These are phyloP conservation scores for Rhizopogon salebrosus DNA, from an alignment of 768 basidiomycete genomes.

Conservation along the genomic window DNA sequence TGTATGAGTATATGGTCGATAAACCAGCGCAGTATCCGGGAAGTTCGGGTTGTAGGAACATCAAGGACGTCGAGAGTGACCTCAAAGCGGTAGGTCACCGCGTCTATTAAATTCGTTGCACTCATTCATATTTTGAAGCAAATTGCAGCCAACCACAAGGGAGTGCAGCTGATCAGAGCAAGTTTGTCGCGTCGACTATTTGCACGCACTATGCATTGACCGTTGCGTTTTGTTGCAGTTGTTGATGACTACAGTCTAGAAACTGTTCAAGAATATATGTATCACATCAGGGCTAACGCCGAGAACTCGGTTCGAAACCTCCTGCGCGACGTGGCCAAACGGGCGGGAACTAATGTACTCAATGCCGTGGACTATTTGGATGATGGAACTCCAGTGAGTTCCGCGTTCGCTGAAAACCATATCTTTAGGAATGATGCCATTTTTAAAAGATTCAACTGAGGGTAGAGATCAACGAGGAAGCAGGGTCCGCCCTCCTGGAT, in stretches of 20 bases:
- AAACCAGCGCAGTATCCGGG: conserved; percentile 79
- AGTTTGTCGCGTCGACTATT: conserved; percentile 37
- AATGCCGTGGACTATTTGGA: conserved; percentile 80
- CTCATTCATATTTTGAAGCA: conserved; percentile 42
- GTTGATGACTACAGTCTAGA: conserved; percentile 81
- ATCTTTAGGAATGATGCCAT: neutral
- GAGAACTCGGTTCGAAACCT: conserved; percentile 83
- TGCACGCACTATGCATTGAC: conserved; percentile 4
- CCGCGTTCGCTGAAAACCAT: neutral
- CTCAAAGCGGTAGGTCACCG: conserved; percentile 67
- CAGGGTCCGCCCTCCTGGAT: conserved; percentile 79
- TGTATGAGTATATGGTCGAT: conserved; percentile 77
- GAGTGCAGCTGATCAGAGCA: conserved; percentile 77
- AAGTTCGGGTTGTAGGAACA: conserved; percentile 82
- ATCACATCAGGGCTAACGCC: conserved; percentile 84
- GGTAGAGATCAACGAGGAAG: conserved; percentile 69
- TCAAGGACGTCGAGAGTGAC: conserved; percentile 88
- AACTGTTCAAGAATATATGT: conserved; percentile 93
- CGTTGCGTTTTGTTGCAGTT: conserved; percentile 37
- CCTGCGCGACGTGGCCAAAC: conserved; percentile 67
- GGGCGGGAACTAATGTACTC: conserved; percentile 59
- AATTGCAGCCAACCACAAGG: conserved; percentile 93
- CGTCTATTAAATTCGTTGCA: neutral
- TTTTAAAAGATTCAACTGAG: conserved; percentile 57
- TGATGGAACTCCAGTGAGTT: conserved; percentile 74